These are phyloP conservation scores for Endocalyx cinctus DNA, from an alignment of 2,329 filamentous ascomycete genomes.

Conservation along the genomic window DNA sequence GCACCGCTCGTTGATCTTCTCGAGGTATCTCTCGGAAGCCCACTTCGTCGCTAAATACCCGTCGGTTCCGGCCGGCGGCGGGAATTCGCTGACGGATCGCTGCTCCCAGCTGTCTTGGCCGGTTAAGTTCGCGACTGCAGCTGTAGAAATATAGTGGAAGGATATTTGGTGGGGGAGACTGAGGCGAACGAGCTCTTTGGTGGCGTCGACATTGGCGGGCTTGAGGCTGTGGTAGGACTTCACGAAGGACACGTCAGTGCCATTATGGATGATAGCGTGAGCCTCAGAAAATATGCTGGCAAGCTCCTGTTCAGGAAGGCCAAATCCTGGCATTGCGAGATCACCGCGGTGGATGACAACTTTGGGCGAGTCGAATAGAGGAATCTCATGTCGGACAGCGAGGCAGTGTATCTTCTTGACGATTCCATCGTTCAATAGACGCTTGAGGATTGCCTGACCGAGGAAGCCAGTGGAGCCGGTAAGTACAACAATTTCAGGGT, in stretches of 20 bases:
- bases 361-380: neutral
- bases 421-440: conserved; percentile 25
- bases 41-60: conserved; percentile 29
- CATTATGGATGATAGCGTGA: conserved; percentile 48
- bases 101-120: conserved; percentile 25
- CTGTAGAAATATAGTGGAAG: conserved; percentile 34
- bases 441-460: conserved; percentile 29
- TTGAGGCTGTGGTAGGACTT: conserved; percentile 33
- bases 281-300: conserved; percentile 21
- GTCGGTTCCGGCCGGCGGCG: conserved; percentile 18
- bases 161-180: conserved; percentile 23
- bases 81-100: conserved; percentile 9
- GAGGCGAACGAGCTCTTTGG: conserved; percentile 28
- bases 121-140: conserved; percentile 43
- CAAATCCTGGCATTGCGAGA: neutral
- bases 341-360: conserved; percentile 3
- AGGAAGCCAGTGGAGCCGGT: conserved; percentile 38
- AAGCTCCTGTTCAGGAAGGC: neutral
- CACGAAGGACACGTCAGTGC: conserved; percentile 35
- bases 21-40: neutral
- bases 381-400: conserved; percentile 24
- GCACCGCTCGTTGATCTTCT: conserved; percentile 1
- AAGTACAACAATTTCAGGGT: conserved; percentile 20
- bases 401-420: conserved; percentile 38
- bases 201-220: conserved; percentile 30